Conservation (phyloP, 1,284 basidiomycete genomes). For the Puccinia brachypodii region DNA sequence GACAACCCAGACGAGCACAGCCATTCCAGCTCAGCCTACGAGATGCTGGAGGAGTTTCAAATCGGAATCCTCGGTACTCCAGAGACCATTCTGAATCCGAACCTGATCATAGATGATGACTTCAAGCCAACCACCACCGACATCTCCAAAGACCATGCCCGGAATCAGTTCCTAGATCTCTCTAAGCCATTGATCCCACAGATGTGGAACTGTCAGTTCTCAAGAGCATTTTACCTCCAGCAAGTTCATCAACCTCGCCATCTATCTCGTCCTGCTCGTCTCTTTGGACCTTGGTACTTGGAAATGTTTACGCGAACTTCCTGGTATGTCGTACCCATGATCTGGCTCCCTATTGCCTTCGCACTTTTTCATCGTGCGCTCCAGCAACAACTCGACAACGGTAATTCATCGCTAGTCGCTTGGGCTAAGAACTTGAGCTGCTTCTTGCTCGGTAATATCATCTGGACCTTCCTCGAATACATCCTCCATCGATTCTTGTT, state of each 20-base stretch:
- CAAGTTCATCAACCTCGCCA: constrained; percentile 97
- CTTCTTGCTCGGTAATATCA: constrained; percentile 77
- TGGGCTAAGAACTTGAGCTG: constrained; percentile 63
- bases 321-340: constrained; percentile 89
- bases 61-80: constrained; percentile 75
- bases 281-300: constrained; percentile 79
- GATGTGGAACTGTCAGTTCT: constrained; percentile 78
- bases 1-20: constrained; percentile 78
- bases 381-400: constrained; percentile 70
- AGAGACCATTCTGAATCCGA: constrained; percentile 59
- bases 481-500: constrained; percentile 95
- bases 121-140: constrained; percentile 88
- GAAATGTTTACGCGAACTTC: constrained; percentile 83
- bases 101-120: constrained; percentile 62
- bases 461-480: constrained; percentile 97
- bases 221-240: constrained; percentile 91
- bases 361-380: constrained; percentile 79
- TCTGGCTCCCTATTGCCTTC: constrained; percentile 86
- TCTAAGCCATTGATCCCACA: constrained; percentile 79
- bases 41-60: constrained; percentile 82
- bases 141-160: constrained; percentile 71
- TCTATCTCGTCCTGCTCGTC: constrained; percentile 76
- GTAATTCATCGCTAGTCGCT: constrained; percentile 45
- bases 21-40: constrained; percentile 90
- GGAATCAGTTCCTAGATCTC: constrained; percentile 90